Percentiles rank a stretch among this genome's conserved stretches.
These are phyloP conservation scores for Mytilinidion resinicola DNA, from an alignment of 495 filamentous ascomycete species.

Conservation along the genomic window DNA sequence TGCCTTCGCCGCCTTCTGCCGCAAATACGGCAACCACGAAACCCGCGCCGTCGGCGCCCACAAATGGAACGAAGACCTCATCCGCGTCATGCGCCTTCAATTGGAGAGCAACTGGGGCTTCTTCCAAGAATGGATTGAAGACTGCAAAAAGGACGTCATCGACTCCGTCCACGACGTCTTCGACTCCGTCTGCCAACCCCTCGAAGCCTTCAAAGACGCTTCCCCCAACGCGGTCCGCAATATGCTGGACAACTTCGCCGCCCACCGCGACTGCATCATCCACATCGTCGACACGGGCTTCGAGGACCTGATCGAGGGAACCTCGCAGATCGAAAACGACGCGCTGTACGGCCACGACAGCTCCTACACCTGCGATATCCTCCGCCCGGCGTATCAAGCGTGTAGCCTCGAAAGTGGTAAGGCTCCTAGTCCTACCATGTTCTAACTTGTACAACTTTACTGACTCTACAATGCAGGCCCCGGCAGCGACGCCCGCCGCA, in stretches of 20 bases:
- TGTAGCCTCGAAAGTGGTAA: not conserved
- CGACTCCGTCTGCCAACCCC: slow-evolving; percentile 1
- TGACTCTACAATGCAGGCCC: not conserved
- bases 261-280: not conserved
- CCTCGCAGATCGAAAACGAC: slow-evolving; percentile 11
- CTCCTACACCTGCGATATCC: slow-evolving; percentile 13
- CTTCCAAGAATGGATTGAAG: slow-evolving; percentile 8
- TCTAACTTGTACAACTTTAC: not conserved
- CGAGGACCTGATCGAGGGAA: slow-evolving; percentile 12
- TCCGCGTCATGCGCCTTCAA: slow-evolving; percentile 11
- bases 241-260: slow-evolving; percentile 2
- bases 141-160: slow-evolving; percentile 5
- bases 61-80: slow-evolving; percentile 20
- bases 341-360: slow-evolving; percentile 12
- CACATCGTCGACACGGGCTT: slow-evolving; percentile 11
- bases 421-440: not conserved
- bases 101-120: slow-evolving; percentile 12
- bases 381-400: slow-evolving; percentile 15
- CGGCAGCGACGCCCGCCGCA: slow-evolving; percentile 4
- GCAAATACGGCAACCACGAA: slow-evolving; percentile 7
- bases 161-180: slow-evolving; percentile 5
- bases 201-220: not conserved
- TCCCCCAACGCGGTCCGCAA: slow-evolving; percentile 6
- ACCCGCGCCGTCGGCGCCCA: not conserved
- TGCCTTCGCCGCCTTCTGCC: slow-evolving; percentile 13